Percentiles rank a stretch among this genome's conserved stretches.
Conservation (phyloP, 2,329 filamentous ascomycete genomes). For the Stenocarpella maydis region DNA sequence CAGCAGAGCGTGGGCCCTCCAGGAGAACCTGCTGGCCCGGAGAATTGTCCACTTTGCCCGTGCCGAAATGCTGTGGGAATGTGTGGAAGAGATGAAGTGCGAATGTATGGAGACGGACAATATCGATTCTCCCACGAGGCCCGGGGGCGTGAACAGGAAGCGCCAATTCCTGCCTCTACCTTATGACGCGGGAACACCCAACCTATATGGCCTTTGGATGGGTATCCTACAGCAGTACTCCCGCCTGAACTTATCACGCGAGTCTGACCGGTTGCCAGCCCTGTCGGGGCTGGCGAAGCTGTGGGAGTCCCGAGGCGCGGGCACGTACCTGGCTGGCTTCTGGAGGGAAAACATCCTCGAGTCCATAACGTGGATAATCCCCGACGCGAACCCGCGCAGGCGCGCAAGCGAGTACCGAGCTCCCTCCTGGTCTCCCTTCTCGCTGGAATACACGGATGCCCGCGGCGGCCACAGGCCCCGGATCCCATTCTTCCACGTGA, state of each 20-base stretch:
- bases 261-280: background rate
- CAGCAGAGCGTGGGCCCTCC: background rate
- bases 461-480: background rate
- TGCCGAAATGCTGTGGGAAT: background rate
- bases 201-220: background rate
- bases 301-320: background rate
- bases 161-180: background rate
- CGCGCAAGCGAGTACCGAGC: background rate
- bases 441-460: background rate
- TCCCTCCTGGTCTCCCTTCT: background rate
- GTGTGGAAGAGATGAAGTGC: background rate
- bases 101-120: background rate
- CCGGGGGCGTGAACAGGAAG: background rate
- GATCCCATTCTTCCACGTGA: background rate
- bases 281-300: background rate
- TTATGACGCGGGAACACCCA: background rate
- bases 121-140: background rate
- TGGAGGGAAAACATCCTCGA: background rate
- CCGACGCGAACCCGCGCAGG: background rate
- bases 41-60: background rate
- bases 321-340: background rate
- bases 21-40: background rate
- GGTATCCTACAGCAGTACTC: background rate
- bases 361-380: background rate
- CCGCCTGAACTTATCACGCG: background rate